Base-by-base conservation (phyloP, 768 basidiomycete genomes). In the Amanita pseudoporphyria region DNA sequence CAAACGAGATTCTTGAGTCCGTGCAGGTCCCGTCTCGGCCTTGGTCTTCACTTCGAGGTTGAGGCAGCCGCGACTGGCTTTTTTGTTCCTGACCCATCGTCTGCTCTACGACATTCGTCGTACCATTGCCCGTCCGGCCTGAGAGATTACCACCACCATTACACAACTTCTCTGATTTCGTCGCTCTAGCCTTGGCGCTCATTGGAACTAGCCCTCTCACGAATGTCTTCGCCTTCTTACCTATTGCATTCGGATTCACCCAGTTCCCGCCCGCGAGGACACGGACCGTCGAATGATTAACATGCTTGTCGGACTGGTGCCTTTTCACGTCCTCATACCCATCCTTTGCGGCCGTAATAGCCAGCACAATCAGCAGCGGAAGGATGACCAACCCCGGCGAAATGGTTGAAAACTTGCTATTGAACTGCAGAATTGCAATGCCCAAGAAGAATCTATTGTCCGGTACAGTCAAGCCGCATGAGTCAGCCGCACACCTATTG, bases 241-340 rank as follows among this genome's bases (percentile, higher is more conserved):
- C 70, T 67, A 81, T 85, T 4, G 71, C 59, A 58, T 97, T 96
- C 18, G 77, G 75, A 57, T 92, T 90, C 10, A 66, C 67, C 71
- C 76, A 92, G 32, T 61, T 73, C 1, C 77, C 79, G 3, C 84
- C 84, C 0, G 73, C 61, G 22, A 96, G 74, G 9, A 83, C 75
- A 16, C 79, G 82, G 19, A 80, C 67, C 1, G 57, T 64, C 13
- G 81, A 76, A 57, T 87, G 80, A 63, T 99, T 99, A 53, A 96
- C 86, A 37, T 67, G 70, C 9, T 84, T 76, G 67, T 98, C 96
- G 0, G 90, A 90, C 67, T 98, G 92, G 62, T 99, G 96, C 1
- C 96, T 88, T 64, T 98, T 98, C 55, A 96, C 69, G 64, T 99
- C 96, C 65, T 99, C 96, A 67, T 97, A 99, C 0, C 76, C 95